phyloP scores from a whole-genome alignment of 2,329 filamentous ascomycete species.

The Penicillium polonicum region DNA sequence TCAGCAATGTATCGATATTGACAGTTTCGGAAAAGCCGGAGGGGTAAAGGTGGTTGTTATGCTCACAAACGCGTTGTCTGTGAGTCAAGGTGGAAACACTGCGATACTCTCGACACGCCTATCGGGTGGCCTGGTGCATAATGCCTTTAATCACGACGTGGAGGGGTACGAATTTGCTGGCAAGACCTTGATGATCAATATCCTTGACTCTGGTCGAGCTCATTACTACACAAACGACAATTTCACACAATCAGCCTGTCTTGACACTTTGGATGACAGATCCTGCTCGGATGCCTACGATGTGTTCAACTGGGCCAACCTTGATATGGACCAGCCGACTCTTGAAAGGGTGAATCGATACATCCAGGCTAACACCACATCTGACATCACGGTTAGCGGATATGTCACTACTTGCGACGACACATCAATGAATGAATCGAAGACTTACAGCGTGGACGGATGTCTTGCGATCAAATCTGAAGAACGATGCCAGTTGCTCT shows the following conservation, averaged over 20 bases:
- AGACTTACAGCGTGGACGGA: background rate
- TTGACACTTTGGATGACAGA: background rate
- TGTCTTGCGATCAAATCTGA: conserved; percentile 4
- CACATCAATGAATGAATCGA: no score
- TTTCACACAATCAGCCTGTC: background rate
- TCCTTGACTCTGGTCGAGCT: background rate
- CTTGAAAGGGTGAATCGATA: background rate
- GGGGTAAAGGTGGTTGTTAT: background rate
- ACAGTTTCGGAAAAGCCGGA: background rate
- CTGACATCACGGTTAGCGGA: background rate
- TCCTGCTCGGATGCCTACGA: background rate
- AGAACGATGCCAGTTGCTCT: conserved; percentile 15
- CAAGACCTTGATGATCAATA: background rate
- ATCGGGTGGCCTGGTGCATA: accelerated
- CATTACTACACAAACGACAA: background rate
- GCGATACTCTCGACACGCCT: background rate
- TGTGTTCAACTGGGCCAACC: background rate
- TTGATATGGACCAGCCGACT: background rate
- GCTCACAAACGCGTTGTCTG: background rate
- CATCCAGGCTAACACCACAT: background rate
- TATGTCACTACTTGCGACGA: background rate
- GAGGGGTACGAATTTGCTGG: background rate
- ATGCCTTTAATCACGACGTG: background rate
- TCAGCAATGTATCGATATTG: background rate
- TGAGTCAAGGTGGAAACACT: background rate